Percentiles rank a stretch among this genome's conserved stretches.
phyloP scores from a whole-genome alignment of 257 asterid species.

The Apocynum venetum region DNA sequence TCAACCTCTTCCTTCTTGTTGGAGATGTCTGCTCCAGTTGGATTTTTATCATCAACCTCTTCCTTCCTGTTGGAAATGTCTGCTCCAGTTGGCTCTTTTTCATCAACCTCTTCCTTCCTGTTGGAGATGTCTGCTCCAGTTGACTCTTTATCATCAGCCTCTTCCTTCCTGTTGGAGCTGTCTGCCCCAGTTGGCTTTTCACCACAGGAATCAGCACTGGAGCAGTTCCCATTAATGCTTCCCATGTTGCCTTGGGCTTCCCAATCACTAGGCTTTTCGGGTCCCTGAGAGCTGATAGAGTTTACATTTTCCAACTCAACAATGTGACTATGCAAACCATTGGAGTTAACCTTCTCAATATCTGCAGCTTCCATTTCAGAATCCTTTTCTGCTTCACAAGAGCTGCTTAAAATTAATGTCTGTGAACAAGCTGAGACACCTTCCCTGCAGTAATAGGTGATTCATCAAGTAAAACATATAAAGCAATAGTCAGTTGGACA shows the following conservation, averaged over 20 bases:
- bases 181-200: constrained; percentile 8
- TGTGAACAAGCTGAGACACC: constrained; percentile 19
- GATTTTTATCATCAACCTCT: constrained; percentile 1
- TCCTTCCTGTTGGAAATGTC: background rate
- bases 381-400: constrained; percentile 13
- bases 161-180: background rate
- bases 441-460: constrained; percentile 39
- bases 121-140: background rate
- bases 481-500: background rate
- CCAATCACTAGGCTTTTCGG: constrained; percentile 8
- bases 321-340: constrained; percentile 6
- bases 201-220: constrained; percentile 10
- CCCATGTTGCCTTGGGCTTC: constrained; percentile 10
- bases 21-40: background rate
- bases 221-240: constrained; percentile 9
- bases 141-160: constrained; percentile 14
- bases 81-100: background rate
- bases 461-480: constrained; percentile 9
- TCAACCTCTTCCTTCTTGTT: background rate
- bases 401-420: constrained; percentile 12
- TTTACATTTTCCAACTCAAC: constrained; percentile 23
- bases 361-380: constrained; percentile 7
- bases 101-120: background rate
- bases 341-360: constrained; percentile 10
- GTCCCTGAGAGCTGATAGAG: constrained; percentile 10